Percentiles rank a stretch among this genome's conserved stretches.
phyloP scores from a whole-genome alignment of 1,284 basidiomycete genomes.

The Cerioporus squamosus region DNA sequence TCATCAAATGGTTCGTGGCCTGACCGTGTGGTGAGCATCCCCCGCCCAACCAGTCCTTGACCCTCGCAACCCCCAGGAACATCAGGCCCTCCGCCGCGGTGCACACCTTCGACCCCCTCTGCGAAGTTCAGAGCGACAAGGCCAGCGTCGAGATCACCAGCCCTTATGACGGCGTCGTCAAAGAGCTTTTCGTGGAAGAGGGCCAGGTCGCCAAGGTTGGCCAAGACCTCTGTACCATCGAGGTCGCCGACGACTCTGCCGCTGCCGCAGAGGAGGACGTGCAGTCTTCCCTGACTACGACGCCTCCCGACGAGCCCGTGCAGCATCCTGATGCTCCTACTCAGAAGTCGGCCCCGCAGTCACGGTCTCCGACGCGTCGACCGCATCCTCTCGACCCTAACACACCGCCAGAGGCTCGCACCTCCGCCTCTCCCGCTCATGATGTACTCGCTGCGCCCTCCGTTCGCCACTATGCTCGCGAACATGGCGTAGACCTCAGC shows the following conservation, averaged over 20 bases:
- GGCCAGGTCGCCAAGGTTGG: conserved; percentile 92
- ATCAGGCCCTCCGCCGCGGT: conserved; percentile 65
- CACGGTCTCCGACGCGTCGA: conserved; percentile 28
- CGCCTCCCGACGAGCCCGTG: conserved; percentile 16
- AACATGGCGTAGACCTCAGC: conserved; percentile 65
- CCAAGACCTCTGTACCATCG: conserved; percentile 80
- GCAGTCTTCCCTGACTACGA: not conserved
- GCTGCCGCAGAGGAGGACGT: conserved; percentile 12
- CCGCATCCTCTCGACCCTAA: conserved; percentile 75
- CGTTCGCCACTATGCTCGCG: conserved; percentile 76
- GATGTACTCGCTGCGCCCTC: conserved; percentile 76
- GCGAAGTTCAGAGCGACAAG: conserved; percentile 96
- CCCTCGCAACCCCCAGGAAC: conserved; percentile 45
- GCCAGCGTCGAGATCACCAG: conserved; percentile 93
- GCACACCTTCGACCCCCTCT: conserved; percentile 84
- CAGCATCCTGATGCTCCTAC: conserved; percentile 16
- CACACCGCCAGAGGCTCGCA: conserved; percentile 29
- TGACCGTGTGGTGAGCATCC: not conserved
- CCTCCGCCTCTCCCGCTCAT: conserved; percentile 25
- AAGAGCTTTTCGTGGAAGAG: conserved; percentile 75
- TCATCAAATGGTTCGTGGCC: conserved; percentile 78
- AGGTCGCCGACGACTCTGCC: conserved; percentile 65
- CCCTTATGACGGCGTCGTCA: conserved; percentile 82
- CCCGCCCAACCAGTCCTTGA: not conserved
- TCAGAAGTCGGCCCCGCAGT: not conserved